Evolutionary conservation across 1,139 yeast genomes (phyloP).

Genomic region (Diutina pseudorugosa): DNA sequence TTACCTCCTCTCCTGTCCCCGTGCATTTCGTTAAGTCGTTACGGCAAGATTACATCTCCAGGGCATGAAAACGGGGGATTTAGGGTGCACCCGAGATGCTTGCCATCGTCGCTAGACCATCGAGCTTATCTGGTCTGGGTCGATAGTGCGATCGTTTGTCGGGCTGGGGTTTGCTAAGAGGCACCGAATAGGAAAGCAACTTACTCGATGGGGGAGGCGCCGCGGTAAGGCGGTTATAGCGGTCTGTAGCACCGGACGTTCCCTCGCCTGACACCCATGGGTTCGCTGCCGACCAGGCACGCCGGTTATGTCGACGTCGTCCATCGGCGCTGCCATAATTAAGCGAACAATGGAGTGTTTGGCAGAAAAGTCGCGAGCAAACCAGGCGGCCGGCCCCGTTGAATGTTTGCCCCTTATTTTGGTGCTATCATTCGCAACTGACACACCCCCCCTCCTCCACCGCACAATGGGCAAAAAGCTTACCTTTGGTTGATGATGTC

Average conservation of each 20-base stretch:
- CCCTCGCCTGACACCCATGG: neutral
- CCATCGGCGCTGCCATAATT: too few species aligned
- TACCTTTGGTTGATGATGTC: neutral
- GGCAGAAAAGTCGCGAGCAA: neutral
- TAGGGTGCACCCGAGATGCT: neutral
- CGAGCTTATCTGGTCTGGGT: neutral
- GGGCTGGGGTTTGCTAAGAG: neutral
- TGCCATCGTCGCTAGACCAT: neutral
- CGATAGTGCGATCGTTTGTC: neutral
- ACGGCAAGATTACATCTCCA: too few species aligned
- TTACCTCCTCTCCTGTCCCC: too few species aligned
- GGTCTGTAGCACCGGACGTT: neutral
- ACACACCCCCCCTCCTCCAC: neutral
- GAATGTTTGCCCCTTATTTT: too few species aligned
- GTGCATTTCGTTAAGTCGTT: too few species aligned
- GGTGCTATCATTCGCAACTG: neutral
- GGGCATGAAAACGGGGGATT: neutral
- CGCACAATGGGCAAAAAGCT: neutral
- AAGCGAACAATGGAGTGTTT: too few species aligned
- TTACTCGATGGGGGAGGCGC: neutral
- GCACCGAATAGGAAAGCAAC: slow-evolving; percentile 3
- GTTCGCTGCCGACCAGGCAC: neutral
- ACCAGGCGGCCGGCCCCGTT: neutral
- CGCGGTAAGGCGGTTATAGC: neutral
- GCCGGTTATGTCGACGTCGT: neutral